phyloP scores from a whole-genome alignment of 805 yeast species.

The Metahyphopichia silvanorum region DNA sequence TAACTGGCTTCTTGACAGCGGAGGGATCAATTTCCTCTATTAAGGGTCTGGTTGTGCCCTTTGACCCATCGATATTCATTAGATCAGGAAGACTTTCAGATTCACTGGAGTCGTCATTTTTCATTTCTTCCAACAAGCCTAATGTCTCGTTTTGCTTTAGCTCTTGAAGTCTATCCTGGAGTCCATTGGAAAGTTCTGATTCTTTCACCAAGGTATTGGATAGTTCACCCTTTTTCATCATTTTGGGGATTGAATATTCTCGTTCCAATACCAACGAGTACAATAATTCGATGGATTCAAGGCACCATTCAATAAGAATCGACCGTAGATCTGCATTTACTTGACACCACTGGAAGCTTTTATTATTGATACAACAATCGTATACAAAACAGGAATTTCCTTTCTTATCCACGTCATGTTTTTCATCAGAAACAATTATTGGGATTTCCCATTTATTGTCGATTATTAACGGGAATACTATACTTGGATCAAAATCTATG shows the following conservation, averaged over 20 bases:
- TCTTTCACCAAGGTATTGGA: slow-evolving; percentile 42
- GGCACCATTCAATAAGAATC: slow-evolving; percentile 77
- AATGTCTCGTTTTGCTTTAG: slow-evolving; percentile 39
- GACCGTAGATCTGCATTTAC: slow-evolving; percentile 56
- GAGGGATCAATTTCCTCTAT: slow-evolving; percentile 61
- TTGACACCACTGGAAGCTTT: slow-evolving; percentile 60
- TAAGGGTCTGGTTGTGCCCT: slow-evolving; percentile 32
- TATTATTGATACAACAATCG: slow-evolving; percentile 75
- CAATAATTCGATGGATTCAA: slow-evolving; percentile 70
- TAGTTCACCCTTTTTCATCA: slow-evolving; percentile 65
- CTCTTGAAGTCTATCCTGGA: slow-evolving; percentile 33
- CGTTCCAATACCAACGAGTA: slow-evolving; percentile 52
- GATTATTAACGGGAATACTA: slow-evolving; percentile 60
- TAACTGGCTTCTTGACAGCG: too few species aligned
- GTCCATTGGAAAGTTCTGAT: slow-evolving; percentile 39
- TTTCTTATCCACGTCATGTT: slow-evolving; percentile 63
- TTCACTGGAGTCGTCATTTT: slow-evolving; percentile 11
- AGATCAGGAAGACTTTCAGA: slow-evolving; percentile 23
- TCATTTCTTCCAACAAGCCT: slow-evolving; percentile 42
- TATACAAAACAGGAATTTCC: slow-evolving; percentile 63
- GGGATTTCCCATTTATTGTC: slow-evolving; percentile 85
- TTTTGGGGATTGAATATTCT: slow-evolving; percentile 64
- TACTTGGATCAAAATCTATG: slow-evolving; percentile 49
- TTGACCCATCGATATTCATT: slow-evolving; percentile 20
- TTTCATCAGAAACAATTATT: slow-evolving; percentile 59